Base-by-base conservation (phyloP, 2,329 filamentous ascomycete genomes). In the Exophiala mesophila region DNA sequence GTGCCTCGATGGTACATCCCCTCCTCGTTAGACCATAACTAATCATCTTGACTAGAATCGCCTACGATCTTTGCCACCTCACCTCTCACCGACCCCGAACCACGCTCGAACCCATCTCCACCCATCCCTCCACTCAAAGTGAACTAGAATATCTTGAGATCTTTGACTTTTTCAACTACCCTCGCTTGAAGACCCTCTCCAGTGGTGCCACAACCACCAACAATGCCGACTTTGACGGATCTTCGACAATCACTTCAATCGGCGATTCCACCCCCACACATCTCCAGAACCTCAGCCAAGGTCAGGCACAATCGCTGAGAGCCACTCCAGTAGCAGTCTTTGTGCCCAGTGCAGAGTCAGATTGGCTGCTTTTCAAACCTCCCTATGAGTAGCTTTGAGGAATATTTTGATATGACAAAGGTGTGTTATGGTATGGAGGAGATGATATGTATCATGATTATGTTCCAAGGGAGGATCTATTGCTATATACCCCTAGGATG, bases 91-190 rank as follows among this genome's bases (percentile, higher is more conserved):
- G 94, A 62, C 87, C 86, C 7, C 50, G 41, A 9, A 47, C 48
- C 57, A 60, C 55, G 43, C 44, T 47, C 15, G 40, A 50, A 46
- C 9, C 47, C 8, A 20, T 39, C n/a, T 51, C 44, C 16, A 50
- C 52, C 3, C 44, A 53, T 28, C 49, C 41, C 20, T 44, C 46
- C 9, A 36, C 46, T 9, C 46, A 44, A 20, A 52, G 84, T 2
- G 86, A 94, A 58, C 70, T 95, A 3, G 89, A 94, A 60, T 94
- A 94, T 59, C 70, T 95, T 2, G 88, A 95, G 56, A 84, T 95
- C 0, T 95, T 96, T 60, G 87, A 92, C 55, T 95, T 94, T 60
- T 96, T 95, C 71, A 95, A 95, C 59, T 80, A 94, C 43, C 89
- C 89, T 1, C 72, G 88, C 13, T 68, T 94, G 23, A 49, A 47